Evolutionary conservation across 805 yeast genomes (phyloP).

Genomic region (Sungouiozyma intestinalis): DNA sequence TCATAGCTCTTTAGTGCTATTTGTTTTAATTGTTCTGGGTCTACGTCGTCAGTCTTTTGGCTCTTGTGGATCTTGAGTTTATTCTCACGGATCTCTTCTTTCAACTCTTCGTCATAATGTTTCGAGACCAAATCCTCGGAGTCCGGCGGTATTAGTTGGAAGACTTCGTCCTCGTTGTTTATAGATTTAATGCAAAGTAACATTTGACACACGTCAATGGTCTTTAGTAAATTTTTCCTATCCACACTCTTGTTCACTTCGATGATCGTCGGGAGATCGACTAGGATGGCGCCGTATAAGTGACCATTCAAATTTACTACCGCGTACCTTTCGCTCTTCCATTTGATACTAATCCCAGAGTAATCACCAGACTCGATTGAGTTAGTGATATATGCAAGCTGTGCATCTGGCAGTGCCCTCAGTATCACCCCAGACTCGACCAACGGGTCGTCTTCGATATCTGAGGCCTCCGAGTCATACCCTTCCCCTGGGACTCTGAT

Average conservation of each 20-base stretch:
- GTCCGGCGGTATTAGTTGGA: conserved; percentile 32
- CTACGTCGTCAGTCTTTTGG: conserved; percentile 21
- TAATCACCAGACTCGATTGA: conserved; percentile 74
- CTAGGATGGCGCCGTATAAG: conserved; percentile 69
- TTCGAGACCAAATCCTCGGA: conserved; percentile 31
- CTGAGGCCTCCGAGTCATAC: conserved; percentile 94
- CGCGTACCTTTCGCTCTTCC: conserved; percentile 77
- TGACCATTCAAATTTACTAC: conserved; percentile 59
- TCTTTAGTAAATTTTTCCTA: conserved; percentile 71
- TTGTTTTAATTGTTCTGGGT: conserved; percentile 17
- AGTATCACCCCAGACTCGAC: conserved; percentile 78
- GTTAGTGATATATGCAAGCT: conserved; percentile 52
- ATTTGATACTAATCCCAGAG: conserved; percentile 60
- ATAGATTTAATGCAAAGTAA: conserved; percentile 57
- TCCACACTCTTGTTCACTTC: conserved; percentile 87
- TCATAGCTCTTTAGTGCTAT: conserved; percentile 22
- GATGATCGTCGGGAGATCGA: conserved; percentile 81
- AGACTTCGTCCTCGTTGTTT: conserved; percentile 37
- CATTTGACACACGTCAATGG: conserved; percentile 80
- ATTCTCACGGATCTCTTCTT: conserved; percentile 21
- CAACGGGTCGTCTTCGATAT: conserved; percentile 87
- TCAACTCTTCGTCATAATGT: conserved; percentile 17
- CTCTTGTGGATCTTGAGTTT: conserved; percentile 17
- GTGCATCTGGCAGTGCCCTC: conserved; percentile 50
- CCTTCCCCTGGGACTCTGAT: conserved; percentile 84